A percentile compares a stretch with the other conserved stretches of the same genome.
Conservation (phyloP, 306 rosid species). For the Adenanthera pavonina region DNA sequence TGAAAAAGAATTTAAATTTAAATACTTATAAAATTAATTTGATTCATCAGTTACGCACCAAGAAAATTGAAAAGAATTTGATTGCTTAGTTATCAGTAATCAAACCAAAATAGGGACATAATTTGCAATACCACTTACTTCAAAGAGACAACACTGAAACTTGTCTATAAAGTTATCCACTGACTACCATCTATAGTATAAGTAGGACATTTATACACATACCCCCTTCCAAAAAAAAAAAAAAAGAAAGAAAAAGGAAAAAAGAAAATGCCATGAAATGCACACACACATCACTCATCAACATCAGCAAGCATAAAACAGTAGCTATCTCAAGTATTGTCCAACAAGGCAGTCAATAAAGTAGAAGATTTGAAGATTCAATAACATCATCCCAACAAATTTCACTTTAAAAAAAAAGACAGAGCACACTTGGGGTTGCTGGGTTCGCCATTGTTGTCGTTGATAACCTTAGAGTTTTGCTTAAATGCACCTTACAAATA, state of each 20-base stretch:
- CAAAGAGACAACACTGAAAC: not conserved
- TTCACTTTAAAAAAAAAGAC: too few relatives aligned
- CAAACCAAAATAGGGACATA: not conserved
- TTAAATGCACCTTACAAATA: too few relatives aligned
- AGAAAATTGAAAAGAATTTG: not conserved
- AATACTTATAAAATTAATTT: not conserved
- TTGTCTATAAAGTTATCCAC: not conserved
- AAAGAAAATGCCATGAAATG: too few relatives aligned
- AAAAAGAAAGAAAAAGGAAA: not conserved
- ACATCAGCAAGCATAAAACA: too few relatives aligned
- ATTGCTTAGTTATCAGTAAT: not conserved
- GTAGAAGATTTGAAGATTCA: too few relatives aligned
- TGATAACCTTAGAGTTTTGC: too few relatives aligned
- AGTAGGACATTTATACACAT: not conserved
- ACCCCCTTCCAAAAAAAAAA: not conserved
- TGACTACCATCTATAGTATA: not conserved
- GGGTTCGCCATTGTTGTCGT: too few relatives aligned
- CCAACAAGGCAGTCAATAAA: too few relatives aligned
- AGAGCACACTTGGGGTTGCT: too few relatives aligned
- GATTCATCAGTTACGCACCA: not conserved
- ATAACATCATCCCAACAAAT: conserved; percentile 35
- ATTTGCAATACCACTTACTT: not conserved
- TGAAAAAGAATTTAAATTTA: not conserved
- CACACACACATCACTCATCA: not conserved
- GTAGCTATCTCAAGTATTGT: too few relatives aligned